Base-by-base conservation (phyloP, 768 basidiomycete species). In the Mycena amicta region DNA sequence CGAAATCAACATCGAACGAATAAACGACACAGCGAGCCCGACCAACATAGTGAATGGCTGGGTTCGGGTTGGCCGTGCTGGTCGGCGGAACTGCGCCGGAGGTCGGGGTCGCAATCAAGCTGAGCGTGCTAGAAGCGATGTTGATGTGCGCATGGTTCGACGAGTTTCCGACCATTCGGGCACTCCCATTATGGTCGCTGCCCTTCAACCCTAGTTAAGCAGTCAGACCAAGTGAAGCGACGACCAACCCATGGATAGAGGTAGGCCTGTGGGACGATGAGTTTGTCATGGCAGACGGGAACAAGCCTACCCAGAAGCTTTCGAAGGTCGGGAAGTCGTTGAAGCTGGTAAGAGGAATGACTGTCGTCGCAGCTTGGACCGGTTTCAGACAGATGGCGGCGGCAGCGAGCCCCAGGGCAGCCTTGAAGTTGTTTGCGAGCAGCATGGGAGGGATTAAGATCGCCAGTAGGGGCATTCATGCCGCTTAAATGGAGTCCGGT, bases 171-270 rank as follows among this genome's bases (percentile, higher is more conserved):
- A 72, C 71, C 78, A 79, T 79, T 11, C 78, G 72, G 30, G 75
- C 78, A 60, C 77, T 75, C 53, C 78, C 78, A 52, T 79, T 79
- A 64, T 79, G 78, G 49, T 79, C 77, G 29, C 76, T 75, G 5
- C 78, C 78, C 78, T 28, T n/a, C n/a, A n/a, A n/a, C n/a, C n/a
- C n/a, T n/a, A n/a, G 22, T 15, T 6, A n/a, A 28, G 4, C 13
- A 49, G 25, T 13, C 15, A 45, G 43, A 45, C 20, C 27, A 43
- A 13, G 47, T 13, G 47, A 26, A 20, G 47, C 11, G 13, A 13
- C 27, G 26, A 49, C 47, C 22, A 45, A 23, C 43, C 43, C 78
- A 80, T 5, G 78, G 78, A 56, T 80, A 80, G 25, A 79, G 68
- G 60, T 80, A 79, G 23, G 68, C 68, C 61, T 62, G 45, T 16